Base-by-base conservation (phyloP, 1,284 basidiomycete genomes). In the Fomitiporia mediterranea region DNA sequence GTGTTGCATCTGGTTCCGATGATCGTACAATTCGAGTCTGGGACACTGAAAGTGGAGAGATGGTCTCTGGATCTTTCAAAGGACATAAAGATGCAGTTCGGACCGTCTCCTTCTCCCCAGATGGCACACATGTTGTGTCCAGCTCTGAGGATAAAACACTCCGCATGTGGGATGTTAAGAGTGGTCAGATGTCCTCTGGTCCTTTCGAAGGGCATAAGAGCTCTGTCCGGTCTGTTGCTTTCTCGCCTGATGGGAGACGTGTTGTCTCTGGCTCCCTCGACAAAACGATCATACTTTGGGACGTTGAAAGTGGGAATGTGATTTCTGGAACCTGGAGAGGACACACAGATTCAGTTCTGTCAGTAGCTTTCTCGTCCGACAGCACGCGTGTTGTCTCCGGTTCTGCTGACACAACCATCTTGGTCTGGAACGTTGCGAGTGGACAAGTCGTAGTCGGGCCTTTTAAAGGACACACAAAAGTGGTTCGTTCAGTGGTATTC, bases 1-100 rank as follows among this genome's bases (percentile, higher is more conserved):
- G 21, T 3, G 42, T 61, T n/a, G 53, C 25, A 8, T 60, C 57
- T 23, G 53, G 47, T 9, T 56, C 53, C 17, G 34, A 3, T 3
- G 46, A 59, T 35, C 3, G 11, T 30, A 25, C 44, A 28, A 27
- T 46, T 28, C n/a, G 27, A 46, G 25, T 46, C 25, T 46, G 44
- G 44, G 25, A 46, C 5, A 28, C 44, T 27, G 4, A 27, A 15
- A 28, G 25, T 25, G 44, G 44, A 5, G 38, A 52, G 1, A 11
- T 19, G 5, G 37, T 42, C 23, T 9, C 2, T 21, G 25, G 32
- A 7, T 25, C 39, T 43, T 27, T 52, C 2, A n/a, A 23, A 30
- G 37, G 51, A 3, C 51, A 42, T n/a, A n/a, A n/a, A n/a, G n/a
- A n/a, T n/a, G n/a, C n/a, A 4, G 38, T 2, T 4, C 9, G 13